Base-by-base conservation (phyloP, 2,329 filamentous ascomycete genomes). In the Tolypocladium pustulatum region DNA sequence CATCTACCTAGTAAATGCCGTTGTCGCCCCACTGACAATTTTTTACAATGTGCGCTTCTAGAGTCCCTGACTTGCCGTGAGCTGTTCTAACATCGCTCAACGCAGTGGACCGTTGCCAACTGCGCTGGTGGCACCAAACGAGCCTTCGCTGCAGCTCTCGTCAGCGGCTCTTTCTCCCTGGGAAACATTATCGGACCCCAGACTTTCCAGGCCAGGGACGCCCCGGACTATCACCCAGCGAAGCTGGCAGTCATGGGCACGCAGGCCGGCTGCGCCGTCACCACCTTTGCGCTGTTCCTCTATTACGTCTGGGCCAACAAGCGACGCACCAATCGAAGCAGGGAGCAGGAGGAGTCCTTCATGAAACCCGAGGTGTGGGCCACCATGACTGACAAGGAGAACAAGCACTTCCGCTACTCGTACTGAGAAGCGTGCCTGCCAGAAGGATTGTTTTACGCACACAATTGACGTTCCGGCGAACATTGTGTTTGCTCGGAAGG, bases 141-240 rank as follows among this genome's bases (percentile, higher is more conserved):
- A 32, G 75, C 78, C 13, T 78, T 80, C 56, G 78, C 78, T 3
- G 73, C 75, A 12, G 77, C 78, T 22, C 67, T 79, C 56, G 72
- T 82, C 62, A 76, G 76, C 55, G 77, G 77, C 32, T 75, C 75
- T 22, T 82, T 81, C 66, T 78, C 78, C 0, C 67, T 81, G 5
- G 80, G 79, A 20, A 84, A 81, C 66, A 79, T 83, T 58, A 82
- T 83, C 61, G 80, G 81, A 0, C 81, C 81, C 0, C 78, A 82
- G 65, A 82, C 80, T 3, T 83, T 84, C 70, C 78, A 78, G 63
- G 73, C 72, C 2, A 71, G 71, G 46, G 79, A 84, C 60, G 78
- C 75, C 0, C 81, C 81, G 1, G 70, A 78, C 3, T 83, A 79
- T 62, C 73, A 75, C 15, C 80, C 78, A 0, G 81, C 80, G 20